Conservation (phyloP, 2,329 filamentous ascomycete species). For the Geoglossum cookeanum region DNA sequence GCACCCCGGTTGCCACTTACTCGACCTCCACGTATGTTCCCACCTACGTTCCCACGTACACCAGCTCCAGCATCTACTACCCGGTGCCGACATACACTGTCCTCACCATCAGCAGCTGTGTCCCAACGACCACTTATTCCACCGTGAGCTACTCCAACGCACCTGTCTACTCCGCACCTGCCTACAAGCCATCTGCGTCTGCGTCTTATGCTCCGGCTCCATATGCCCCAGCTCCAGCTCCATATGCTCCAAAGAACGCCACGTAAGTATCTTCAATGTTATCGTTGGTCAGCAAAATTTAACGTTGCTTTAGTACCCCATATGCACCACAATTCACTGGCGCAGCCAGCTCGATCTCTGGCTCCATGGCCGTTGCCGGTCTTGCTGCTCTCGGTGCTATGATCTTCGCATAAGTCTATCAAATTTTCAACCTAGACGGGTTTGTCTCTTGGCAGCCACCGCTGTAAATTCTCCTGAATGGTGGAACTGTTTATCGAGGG, state of each 20-base stretch:
- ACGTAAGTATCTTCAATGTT: conserved; percentile 15
- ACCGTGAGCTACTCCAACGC: conserved; percentile 7
- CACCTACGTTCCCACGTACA: not conserved
- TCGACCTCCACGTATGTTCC: not conserved
- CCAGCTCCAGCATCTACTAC: not conserved
- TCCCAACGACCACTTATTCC: conserved; percentile 3
- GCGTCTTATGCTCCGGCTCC: conserved; percentile 13
- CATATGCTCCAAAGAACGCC: conserved; percentile 29
- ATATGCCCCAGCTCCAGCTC: conserved; percentile 18
- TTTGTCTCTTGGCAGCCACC: not conserved
- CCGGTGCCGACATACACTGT: not conserved
- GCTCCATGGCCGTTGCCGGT: conserved; percentile 15
- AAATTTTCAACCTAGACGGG: not conserved
- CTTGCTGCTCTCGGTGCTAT: conserved; percentile 15
- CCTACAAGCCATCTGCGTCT: not conserved
- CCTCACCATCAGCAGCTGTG: conserved; percentile 5
- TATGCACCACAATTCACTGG: conserved; percentile 13
- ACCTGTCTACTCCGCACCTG: not conserved
- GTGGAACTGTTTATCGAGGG: not conserved
- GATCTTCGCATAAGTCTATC: conserved; percentile 16
- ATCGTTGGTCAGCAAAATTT: not conserved
- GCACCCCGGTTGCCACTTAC: not conserved
- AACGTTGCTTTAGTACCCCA: conserved; percentile 3
- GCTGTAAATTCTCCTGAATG: not conserved
- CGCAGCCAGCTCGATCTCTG: conserved; percentile 15